Base-by-base conservation (phyloP, 2,329 filamentous ascomycete genomes). In the Aspergillus texensis region DNA sequence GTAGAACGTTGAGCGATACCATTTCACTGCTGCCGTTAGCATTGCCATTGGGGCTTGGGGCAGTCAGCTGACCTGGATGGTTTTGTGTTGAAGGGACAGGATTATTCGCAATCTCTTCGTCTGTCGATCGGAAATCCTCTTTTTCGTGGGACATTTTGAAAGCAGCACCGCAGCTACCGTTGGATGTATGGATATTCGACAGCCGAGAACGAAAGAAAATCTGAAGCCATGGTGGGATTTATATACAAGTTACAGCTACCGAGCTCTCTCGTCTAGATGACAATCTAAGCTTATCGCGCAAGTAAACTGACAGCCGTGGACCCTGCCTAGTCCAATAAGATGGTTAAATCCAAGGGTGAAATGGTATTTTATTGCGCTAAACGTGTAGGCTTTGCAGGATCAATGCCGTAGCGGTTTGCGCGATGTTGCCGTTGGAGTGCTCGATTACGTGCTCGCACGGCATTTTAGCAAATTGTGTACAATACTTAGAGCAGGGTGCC, bases 1-100 rank as follows among this genome's bases (percentile, higher is more conserved):
- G 79, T 87, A 92, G 68, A 90, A 89, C 0, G 89, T 91, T 1
- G 88, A 89, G 30, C 88, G 86, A 71, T 91, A 86, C 89, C 89
- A 91, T 82, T 84, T 87, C 24, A 86, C 86, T 87, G 34, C 3
- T 8, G 5, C 9, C 1, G 34, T 58, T 26, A 62, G 45, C n/a
- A 4, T 28, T 28, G 52, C n/a, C 5, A 6, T 11, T 36, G n/a
- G 14, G 28, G 24, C 2, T 30, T 30, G 34, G 26, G 4, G 14
- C 16, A 24, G 21, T 39, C 34, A 16, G n/a, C 26, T 12, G 62
- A 64, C 66, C 65, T 64, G 57, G 62, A 10, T 66, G 36, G 14
- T 62, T 65, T 4, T 24, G 11, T 12, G 59, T 48, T 6, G 48
- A n/a, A 10, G 61, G 36, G 39, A 36, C 26, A 14, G 58, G 30